Conservation (phyloP, 2,329 filamentous ascomycete species). For the Ascochyta viciae-villosae region DNA sequence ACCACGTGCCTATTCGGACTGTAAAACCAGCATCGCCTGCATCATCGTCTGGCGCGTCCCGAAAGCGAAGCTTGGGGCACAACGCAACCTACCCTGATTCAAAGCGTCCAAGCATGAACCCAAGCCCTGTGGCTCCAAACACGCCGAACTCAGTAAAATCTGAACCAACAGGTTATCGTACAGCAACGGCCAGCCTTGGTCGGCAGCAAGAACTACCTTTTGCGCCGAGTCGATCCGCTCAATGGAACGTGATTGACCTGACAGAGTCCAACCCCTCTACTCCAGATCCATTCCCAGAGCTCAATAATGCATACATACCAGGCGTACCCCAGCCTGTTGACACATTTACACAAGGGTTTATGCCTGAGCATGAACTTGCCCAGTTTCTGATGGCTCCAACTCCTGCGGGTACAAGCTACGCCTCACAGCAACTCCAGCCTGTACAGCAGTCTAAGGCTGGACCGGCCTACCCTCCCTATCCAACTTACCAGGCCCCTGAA, state of each 20-base stretch:
- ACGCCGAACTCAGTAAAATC: slow-evolving; percentile 25
- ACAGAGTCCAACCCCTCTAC: slow-evolving; percentile 33
- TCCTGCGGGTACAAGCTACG: slow-evolving; percentile 22
- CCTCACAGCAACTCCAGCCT: slow-evolving; percentile 15
- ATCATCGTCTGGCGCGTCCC: slow-evolving; percentile 17
- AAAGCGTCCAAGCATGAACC: slow-evolving; percentile 34
- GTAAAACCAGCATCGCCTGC: slow-evolving; percentile 6
- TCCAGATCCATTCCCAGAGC: slow-evolving; percentile 34
- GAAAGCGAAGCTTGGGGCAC: slow-evolving; percentile 35
- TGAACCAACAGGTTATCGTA: not conserved
- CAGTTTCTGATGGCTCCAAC: slow-evolving; percentile 34
- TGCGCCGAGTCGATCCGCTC: not conserved
- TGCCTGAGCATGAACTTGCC: slow-evolving; percentile 36
- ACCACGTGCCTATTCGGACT: not conserved
- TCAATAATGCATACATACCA: slow-evolving; percentile 20
- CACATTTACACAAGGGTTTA: slow-evolving; percentile 34
- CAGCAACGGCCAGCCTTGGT: slow-evolving; percentile 11
- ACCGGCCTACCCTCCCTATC: not conserved
- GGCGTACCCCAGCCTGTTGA: slow-evolving; percentile 10
- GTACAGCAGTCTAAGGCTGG: slow-evolving; percentile 5
- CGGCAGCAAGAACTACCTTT: slow-evolving; percentile 9
- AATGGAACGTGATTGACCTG: slow-evolving; percentile 28
- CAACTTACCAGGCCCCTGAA: slow-evolving; percentile 8
- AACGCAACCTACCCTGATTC: slow-evolving; percentile 26
- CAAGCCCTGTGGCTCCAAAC: slow-evolving; percentile 31